phyloP scores from a whole-genome alignment of 495 filamentous ascomycete genomes.

The Xylaria curta region DNA sequence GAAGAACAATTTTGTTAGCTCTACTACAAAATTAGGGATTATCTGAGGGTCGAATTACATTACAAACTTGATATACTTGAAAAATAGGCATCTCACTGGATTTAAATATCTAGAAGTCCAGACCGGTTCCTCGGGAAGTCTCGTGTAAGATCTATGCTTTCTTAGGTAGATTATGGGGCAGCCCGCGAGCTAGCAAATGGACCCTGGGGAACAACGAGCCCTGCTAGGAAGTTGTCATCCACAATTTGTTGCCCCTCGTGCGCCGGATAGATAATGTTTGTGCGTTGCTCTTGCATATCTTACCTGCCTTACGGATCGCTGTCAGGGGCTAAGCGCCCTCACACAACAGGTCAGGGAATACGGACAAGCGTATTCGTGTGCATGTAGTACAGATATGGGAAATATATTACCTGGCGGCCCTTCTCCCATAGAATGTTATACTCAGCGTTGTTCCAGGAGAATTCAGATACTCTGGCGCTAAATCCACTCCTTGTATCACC shows the following conservation, averaged over 20 bases:
- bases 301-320: neutral
- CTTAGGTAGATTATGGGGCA: no score
- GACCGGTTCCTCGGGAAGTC: no score
- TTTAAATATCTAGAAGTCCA: no score
- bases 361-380: slow-evolving; percentile 10
- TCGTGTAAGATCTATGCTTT: no score
- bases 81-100: no score
- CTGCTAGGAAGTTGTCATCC: neutral
- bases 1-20: no score
- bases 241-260: neutral
- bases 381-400: neutral
- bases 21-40: no score
- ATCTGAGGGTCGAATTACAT: no score
- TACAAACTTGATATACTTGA: no score
- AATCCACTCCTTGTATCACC: neutral
- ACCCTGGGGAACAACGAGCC: neutral
- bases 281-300: neutral
- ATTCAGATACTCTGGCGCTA: no score
- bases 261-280: neutral
- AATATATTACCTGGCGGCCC: neutral
- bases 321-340: neutral
- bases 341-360: neutral
- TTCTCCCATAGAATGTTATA: neutral
- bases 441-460: neutral
- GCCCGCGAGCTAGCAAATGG: no score